phyloP scores from a whole-genome alignment of 345 rosid species.

The Citrus glauca region DNA sequence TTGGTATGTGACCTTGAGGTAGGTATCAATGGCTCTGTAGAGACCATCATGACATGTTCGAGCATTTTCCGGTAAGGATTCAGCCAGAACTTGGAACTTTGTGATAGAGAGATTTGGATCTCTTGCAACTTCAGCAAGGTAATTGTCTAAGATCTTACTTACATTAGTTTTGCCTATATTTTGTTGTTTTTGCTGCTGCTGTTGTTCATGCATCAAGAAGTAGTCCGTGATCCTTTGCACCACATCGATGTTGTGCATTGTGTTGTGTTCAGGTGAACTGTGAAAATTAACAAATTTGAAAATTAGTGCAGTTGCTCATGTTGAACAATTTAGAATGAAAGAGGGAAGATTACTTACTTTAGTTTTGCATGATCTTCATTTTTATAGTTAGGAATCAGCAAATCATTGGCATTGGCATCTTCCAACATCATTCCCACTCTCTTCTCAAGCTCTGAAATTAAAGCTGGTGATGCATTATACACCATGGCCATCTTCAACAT shows the following conservation, averaged over 20 bases:
- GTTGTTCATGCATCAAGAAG: conserved; percentile 75
- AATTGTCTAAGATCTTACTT: conserved; percentile 72
- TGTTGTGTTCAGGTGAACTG: conserved; percentile 51
- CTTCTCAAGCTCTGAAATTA: conserved; percentile 77
- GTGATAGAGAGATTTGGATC: conserved; percentile 71
- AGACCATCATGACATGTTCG: conserved; percentile 82
- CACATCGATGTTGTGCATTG: conserved; percentile 59
- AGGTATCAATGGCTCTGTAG: conserved; percentile 88
- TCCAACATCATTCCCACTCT: conserved; percentile 58
- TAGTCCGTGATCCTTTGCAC: conserved; percentile 74
- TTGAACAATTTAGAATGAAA: conserved; percentile 10
- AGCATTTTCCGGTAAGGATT: conserved; percentile 60
- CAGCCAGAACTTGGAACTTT: conserved; percentile 80
- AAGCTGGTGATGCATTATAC: conserved; percentile 68
- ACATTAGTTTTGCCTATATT: conserved; percentile 47
- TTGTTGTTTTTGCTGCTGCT: conserved; percentile 42
- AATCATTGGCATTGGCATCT: conserved; percentile 65
- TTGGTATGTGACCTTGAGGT: conserved; percentile 59
- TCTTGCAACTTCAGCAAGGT: conserved; percentile 70
- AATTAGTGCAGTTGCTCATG: conserved; percentile 3
- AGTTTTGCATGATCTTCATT: conserved; percentile 46
- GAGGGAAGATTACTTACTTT: conserved; percentile 40
- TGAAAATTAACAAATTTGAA: conserved; percentile 1
- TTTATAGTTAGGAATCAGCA: conserved; percentile 68
- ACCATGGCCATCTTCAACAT: conserved; percentile 68